Evolutionary conservation across 148 eudicot species (phyloP).

Genomic region (Nyssa sinensis): DNA sequence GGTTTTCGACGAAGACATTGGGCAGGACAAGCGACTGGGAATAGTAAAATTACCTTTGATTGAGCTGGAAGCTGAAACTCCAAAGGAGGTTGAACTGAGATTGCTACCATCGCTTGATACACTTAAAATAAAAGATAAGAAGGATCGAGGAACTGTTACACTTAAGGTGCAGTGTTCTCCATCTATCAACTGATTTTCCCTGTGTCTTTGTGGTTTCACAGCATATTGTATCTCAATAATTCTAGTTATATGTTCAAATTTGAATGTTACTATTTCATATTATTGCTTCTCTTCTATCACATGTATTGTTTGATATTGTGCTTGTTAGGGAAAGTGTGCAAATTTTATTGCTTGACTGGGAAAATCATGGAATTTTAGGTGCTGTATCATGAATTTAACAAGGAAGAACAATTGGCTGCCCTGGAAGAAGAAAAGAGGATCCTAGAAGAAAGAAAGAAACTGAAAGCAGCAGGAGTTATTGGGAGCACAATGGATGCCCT

Average conservation of each 20-base stretch:
- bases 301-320: not conserved
- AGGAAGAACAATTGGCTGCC: slow-evolving; percentile 84
- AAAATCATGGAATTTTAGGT: slow-evolving; percentile 36
- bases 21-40: slow-evolving; percentile 87
- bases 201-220: not conserved
- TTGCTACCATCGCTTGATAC: slow-evolving; percentile 74
- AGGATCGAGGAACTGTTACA: slow-evolving; percentile 88
- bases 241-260: not conserved
- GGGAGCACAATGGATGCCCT: slow-evolving; percentile 95
- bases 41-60: slow-evolving; percentile 61
- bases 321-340: not conserved
- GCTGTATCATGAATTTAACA: slow-evolving; percentile 65
- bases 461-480: slow-evolving; percentile 83
- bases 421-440: slow-evolving; percentile 73
- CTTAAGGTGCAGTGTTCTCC: slow-evolving; percentile 47
- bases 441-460: slow-evolving; percentile 72
- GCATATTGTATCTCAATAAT: not conserved
- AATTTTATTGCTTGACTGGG: not conserved
- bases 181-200: not conserved
- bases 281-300: slow-evolving; percentile 1
- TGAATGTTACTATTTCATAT: not conserved
- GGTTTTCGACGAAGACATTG: slow-evolving; percentile 91
- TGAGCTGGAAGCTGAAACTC: slow-evolving; percentile 59
- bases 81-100: slow-evolving; percentile 62
- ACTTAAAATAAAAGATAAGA: slow-evolving; percentile 81